Conservation (phyloP, 495 filamentous ascomycete genomes). For the Arthonia radiata region DNA sequence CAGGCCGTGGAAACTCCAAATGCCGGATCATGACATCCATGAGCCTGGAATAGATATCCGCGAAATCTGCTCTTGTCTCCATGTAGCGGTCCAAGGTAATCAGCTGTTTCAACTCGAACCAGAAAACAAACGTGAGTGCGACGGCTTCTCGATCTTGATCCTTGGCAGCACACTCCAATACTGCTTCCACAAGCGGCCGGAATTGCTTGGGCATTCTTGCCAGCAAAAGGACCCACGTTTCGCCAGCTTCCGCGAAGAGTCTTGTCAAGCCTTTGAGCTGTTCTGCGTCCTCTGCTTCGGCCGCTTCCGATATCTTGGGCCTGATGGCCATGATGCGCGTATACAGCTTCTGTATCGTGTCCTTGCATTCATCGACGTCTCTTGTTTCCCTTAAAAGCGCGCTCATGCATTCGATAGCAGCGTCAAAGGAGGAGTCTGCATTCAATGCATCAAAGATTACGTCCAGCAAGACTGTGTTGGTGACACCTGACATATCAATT, state of each 20-base stretch:
- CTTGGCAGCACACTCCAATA: slow-evolving; percentile 68
- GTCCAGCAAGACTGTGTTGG: slow-evolving; percentile 64
- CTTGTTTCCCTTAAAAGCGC: slow-evolving; percentile 77
- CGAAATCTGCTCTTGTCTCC: slow-evolving; percentile 46
- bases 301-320: slow-evolving; percentile 52
- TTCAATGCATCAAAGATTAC: slow-evolving; percentile 54
- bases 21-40: slow-evolving; percentile 88
- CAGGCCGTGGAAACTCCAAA: slow-evolving; percentile 64
- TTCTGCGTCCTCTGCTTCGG: slow-evolving; percentile 63
- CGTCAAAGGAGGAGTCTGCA: slow-evolving; percentile 51
- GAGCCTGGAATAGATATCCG: slow-evolving; percentile 59
- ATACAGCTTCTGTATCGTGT: slow-evolving; percentile 62
- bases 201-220: slow-evolving; percentile 63
- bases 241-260: slow-evolving; percentile 80
- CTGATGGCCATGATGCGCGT: slow-evolving; percentile 55
- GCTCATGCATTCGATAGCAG: slow-evolving; percentile 82
- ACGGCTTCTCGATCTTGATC: slow-evolving; percentile 79
- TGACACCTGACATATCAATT: slow-evolving; percentile 58
- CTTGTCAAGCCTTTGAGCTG: slow-evolving; percentile 67
- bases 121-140: slow-evolving; percentile 80
- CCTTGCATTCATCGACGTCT: slow-evolving; percentile 70
- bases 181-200: slow-evolving; percentile 61
- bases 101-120: slow-evolving; percentile 97
- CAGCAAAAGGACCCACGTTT: slow-evolving; percentile 78
- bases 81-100: slow-evolving; percentile 70